phyloP scores from a whole-genome alignment of 257 asterid species.

The Fraxinus quadrangulata region DNA sequence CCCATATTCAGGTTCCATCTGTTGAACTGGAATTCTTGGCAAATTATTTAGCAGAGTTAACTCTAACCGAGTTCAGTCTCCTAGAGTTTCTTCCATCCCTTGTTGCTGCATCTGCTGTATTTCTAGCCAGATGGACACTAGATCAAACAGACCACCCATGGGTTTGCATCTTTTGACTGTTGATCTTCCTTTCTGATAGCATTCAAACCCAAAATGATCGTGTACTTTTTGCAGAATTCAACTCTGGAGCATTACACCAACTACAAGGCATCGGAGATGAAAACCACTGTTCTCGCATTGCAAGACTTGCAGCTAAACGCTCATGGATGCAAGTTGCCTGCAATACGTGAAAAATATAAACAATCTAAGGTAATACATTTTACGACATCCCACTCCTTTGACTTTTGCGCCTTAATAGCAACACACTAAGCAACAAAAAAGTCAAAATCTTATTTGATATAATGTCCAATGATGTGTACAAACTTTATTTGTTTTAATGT shows the following conservation, averaged over 20 bases:
- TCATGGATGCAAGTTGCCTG: conserved; percentile 44
- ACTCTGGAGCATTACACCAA: conserved; percentile 86
- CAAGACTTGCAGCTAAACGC: conserved; percentile 69
- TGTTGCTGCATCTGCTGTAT: conserved; percentile 90
- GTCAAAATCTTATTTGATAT: too few species aligned
- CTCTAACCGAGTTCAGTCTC: conserved; percentile 74
- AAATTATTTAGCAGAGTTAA: conserved; percentile 85
- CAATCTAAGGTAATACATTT: conserved; percentile 63
- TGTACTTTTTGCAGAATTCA: conserved; percentile 61
- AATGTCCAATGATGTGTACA: neutral
- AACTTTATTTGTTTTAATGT: too few species aligned
- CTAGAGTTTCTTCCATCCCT: conserved; percentile 85
- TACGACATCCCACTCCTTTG: neutral
- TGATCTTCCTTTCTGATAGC: conserved; percentile 4
- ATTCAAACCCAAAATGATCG: conserved; percentile 9
- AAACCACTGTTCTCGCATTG: conserved; percentile 57
- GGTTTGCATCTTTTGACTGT: conserved; percentile 54
- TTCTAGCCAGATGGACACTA: conserved; percentile 95
- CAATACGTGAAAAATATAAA: conserved; percentile 82
- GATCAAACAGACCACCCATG: conserved; percentile 95
- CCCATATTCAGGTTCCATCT: conserved; percentile 70
- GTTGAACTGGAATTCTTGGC: conserved; percentile 93
- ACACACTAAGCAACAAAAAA: neutral
- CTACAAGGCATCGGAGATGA: conserved; percentile 57
- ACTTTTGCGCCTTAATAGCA: neutral